Base-by-base conservation (phyloP, 2,329 filamentous ascomycete genomes). In the Thielaviopsis punctulata region DNA sequence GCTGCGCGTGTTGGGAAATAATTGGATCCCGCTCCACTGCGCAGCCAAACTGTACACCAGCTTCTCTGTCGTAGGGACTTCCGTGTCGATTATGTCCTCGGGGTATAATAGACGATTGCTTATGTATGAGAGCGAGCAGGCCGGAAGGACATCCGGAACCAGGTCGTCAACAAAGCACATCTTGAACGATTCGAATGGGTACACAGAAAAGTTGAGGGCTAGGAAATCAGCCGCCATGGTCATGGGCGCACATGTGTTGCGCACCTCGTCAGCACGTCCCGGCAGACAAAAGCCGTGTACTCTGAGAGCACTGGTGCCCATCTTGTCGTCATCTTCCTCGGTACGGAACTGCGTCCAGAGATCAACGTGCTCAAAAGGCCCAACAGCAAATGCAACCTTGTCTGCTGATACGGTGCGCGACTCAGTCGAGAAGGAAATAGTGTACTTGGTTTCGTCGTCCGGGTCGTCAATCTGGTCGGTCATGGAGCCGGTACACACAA, bases 81-180 rank as follows among this genome's bases (percentile, higher is more conserved):
- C 80, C 0, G 82, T 81, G 60, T 98, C 90, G 59, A 94, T 82
- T 33, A 96, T 79, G 27, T 86, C 82, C 57, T 87, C 80, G 0
- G 87, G 84, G 60, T 87, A 94, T 0, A 98, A 76, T 1, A 98
- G 71, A 43, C 86, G 79, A 48, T 77, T 90, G 68, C 86, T 96
- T 67, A 88, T 88, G 27, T 98, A 78, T 0, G 89, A 84, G 59
- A 98, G 73, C 0, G 85, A 90, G 30, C 88, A 88, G 8, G 87
- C 78, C 18, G 88, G 77, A 19, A 83, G 72, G 1, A 84, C 83
- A 54, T 95, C 84, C 25, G 77, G 72, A 1, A 82, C 69, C 63
- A 92, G 76, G 63, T 98, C 92, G 59, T 98, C 92, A 18, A 98
- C 81, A 60, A 98, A 98, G 59, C 86, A 89, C 52, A 96, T 69